Evolutionary conservation across 176 grass and related monocot genomes (phyloP), one percentile per base, ranked within the genome.

Genomic region (Microstegium vimineum): DNA sequence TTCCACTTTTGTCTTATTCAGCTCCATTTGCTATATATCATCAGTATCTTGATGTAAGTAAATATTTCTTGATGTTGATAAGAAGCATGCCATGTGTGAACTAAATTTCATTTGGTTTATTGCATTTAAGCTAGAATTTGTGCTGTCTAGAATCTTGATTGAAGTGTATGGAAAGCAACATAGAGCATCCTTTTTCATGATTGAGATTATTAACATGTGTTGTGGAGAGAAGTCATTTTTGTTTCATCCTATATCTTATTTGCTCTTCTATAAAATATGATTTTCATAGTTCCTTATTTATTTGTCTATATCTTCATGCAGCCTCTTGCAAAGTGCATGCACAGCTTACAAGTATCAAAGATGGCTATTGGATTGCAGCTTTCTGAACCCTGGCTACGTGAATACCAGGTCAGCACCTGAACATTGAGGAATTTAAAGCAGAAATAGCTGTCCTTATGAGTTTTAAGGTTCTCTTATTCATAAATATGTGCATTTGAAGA

Each of bases 1-100:
- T 98, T 74, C 92, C 92, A 13, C 82, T 98, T 60, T 74, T 98
- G 40, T 88, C 96, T 28, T 95, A 85, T 88, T 98, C 96, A 74
- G 92, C 96, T 86, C 90, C 96, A 15, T 98, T 98, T 88, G 90
- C 77, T 68, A 90, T 95, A 46, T 98, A 95, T 81, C 96, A 98
- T 69, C 96, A 93, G 76, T 91, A 95, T 69, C 89, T 95, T 90
- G 87, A 94, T 82, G 96, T 95, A 71, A 85, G 93, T 95, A 75
- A 83, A 74, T 74, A 42, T 61, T 57, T 56, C 18, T 76, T 52
- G 12, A 36, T 28, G 37, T 22, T 3, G 18, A 51, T 83, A 84
- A 11, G 43, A 66, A 88, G 8, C 36, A 49, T 47, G 11, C 17
- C 45, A 3, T 0, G 16, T 61, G 18, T 47, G 26, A 20, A 38